Evolutionary conservation across 2,329 filamentous ascomycete genomes (phyloP).

Genomic region (Zelopaecilomyces penicillatus): DNA sequence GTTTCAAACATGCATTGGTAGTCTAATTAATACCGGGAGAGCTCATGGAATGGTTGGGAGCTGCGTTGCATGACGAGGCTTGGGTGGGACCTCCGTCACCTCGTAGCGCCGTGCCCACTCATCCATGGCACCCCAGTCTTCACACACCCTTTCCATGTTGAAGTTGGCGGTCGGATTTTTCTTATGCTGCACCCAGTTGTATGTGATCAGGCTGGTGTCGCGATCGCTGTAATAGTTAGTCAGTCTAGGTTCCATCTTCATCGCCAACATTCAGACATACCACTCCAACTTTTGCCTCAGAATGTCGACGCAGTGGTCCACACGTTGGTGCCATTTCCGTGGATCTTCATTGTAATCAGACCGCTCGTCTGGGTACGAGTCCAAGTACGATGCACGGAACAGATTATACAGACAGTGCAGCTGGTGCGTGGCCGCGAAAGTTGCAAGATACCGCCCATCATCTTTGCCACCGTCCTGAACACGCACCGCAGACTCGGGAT

Average conservation of each 20-base stretch:
- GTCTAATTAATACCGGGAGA: no score
- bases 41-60: no score
- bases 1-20: no score
- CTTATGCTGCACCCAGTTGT: neutral
- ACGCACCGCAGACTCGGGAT: neutral
- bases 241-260: no score
- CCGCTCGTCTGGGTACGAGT: neutral
- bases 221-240: no score
- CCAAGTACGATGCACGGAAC: neutral
- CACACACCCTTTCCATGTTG: neutral
- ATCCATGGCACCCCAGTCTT: neutral
- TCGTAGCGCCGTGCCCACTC: no score
- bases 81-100: no score
- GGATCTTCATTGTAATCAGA: neutral
- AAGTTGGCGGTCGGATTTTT: neutral
- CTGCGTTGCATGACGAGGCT: no score
- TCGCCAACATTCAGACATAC: no score
- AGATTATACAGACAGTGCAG: neutral
- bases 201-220: neutral
- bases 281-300: no score
- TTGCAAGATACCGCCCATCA: neutral
- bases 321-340: neutral
- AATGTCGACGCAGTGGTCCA: neutral
- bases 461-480: neutral
- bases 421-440: neutral